Base-by-base conservation (phyloP, 805 yeast species). In the Nakazawaea peltata region DNA sequence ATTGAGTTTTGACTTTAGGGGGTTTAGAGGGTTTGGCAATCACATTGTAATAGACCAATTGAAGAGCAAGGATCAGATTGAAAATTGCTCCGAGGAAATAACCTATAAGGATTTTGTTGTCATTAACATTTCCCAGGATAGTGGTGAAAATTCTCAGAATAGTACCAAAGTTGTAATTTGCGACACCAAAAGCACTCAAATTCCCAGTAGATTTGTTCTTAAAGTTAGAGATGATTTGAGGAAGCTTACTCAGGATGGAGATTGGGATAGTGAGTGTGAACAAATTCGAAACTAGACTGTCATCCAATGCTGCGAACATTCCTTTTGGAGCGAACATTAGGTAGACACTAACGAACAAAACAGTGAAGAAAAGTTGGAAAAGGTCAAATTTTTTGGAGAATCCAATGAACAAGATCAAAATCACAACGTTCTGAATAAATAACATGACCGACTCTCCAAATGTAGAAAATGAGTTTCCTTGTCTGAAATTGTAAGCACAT, bases 161-260 rank as follows among this genome's bases (percentile, higher is more conserved):
- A 3, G 62, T 46, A 3, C 68, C 68, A 3, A 58, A 34, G 13
- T 61, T 43, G 28, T 59, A 57, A 22, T 54, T 61, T 35, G 56
- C 51, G 15, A 63, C 64, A 7, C 66, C 48, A 16, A 59, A 47
- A 6, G 57, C 48, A 10, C 65, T 51, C 37, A 64, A 45, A 37
- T 61, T 61, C 15, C 71, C 74, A 4, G 72, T 65, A 26, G 69
- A 61, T 34, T 54, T 59, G 25, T 48, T 47, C 28, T 44, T 42
- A 45, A 52, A 56, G 44, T 63, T 66, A 28, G 50, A 48, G 24
- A 45, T 14, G 14, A 65, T 65, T 44, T 67, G 72, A 0, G 72
- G 71, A 10, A 68, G 36, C 40, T 63, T 63, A 33, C 60, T 49
- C 9, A 50, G 34, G 13, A 64, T 45, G 1, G 54, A 43, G 30